Percentiles rank a stretch among this genome's conserved stretches.
These are phyloP conservation scores for Puccinellia tenuiflora DNA, from an alignment of 176 grass and related monocot species.

Conservation along the genomic window DNA sequence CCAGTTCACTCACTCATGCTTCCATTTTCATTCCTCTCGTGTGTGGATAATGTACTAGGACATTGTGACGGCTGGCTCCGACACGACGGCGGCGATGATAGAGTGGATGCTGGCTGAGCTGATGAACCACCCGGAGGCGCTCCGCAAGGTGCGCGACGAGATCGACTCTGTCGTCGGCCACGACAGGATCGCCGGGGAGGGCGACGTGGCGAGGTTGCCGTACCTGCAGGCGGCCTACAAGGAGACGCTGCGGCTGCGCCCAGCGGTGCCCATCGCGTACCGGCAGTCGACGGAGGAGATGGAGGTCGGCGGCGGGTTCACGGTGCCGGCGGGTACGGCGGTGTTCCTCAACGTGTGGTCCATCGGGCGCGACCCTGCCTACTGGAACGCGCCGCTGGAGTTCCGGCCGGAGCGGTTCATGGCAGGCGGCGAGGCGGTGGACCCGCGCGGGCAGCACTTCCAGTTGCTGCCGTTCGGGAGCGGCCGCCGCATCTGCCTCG, in stretches of 20 bases:
- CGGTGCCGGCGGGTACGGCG: slow-evolving; percentile 29
- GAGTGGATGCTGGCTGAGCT: slow-evolving; percentile 77
- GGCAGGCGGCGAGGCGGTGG: background rate
- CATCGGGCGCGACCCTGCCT: background rate
- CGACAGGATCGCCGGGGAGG: slow-evolving; percentile 39
- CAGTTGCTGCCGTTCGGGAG: slow-evolving; percentile 67
- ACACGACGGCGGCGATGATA: slow-evolving; percentile 47
- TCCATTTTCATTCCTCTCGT: background rate
- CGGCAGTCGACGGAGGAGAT: slow-evolving; percentile 33
- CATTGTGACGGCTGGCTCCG: slow-evolving; percentile 36
- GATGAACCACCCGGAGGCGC: slow-evolving; percentile 44
- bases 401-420: slow-evolving; percentile 65
- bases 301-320: slow-evolving; percentile 2
- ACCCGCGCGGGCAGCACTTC: slow-evolving; percentile 55
- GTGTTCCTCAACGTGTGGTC: slow-evolving; percentile 55
- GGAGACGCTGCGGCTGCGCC: slow-evolving; percentile 59
- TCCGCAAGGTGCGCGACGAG: slow-evolving; percentile 37
- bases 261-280: slow-evolving; percentile 32
- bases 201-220: slow-evolving; percentile 48
- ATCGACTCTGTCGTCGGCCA: slow-evolving; percentile 50
- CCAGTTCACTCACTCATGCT: no score
- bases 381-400: slow-evolving; percentile 43
- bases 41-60: slow-evolving; percentile 20
- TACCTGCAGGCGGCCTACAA: slow-evolving; percentile 63
- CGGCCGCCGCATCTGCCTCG: slow-evolving; percentile 45